These are phyloP conservation scores for Aspergillus fructus DNA, from an alignment of 2,329 filamentous ascomycete genomes.

Conservation along the genomic window DNA sequence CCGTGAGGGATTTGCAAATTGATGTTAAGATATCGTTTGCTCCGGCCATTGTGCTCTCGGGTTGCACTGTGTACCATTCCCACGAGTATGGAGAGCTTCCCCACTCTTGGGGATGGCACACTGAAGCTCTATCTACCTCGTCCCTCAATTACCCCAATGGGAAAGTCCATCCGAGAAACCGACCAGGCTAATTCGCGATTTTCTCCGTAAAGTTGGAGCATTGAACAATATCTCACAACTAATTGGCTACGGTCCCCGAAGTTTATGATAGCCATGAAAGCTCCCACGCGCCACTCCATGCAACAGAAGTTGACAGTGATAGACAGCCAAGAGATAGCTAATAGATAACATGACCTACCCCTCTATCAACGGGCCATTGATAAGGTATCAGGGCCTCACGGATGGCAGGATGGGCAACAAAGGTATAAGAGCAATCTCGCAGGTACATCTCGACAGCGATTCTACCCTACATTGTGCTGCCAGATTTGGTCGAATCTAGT, in stretches of 20 bases:
- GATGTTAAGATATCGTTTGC: too few relatives aligned
- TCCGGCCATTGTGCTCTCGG: too few relatives aligned
- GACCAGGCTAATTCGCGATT: neutral
- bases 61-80: too few relatives aligned
- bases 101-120: neutral
- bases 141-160: neutral
- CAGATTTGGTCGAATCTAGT: neutral
- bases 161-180: neutral
- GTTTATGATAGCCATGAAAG: neutral
- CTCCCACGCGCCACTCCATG: neutral
- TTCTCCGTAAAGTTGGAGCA: constrained; percentile 1
- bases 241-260: neutral
- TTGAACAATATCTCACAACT: neutral
- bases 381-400: neutral
- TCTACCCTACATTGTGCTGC: neutral
- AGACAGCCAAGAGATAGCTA: constrained; percentile 9
- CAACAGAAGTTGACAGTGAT: neutral
- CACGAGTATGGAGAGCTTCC: neutral
- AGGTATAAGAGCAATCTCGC: neutral
- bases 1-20: too few relatives aligned
- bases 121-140: neutral
- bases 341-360: constrained; percentile 1
- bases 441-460: neutral
- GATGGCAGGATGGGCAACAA: neutral
- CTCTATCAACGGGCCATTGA: neutral